Evolutionary conservation across 2,329 filamentous ascomycete species (phyloP).

Genomic region (Trichoderma atrobrunneum): DNA sequence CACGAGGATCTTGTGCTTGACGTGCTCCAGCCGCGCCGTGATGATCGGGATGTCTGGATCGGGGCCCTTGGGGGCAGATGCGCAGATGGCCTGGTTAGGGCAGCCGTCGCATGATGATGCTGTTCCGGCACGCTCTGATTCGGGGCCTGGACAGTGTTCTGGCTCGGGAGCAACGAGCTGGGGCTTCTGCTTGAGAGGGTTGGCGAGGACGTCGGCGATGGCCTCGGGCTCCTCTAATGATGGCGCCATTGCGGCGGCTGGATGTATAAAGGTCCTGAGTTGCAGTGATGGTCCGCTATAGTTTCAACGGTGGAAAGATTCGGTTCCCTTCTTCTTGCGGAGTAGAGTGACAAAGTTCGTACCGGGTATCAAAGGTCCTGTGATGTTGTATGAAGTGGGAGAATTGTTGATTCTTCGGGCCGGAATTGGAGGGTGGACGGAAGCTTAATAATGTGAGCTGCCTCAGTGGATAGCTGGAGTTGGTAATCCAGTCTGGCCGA

Average conservation of each 20-base stretch:
- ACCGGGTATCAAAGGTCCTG: not conserved
- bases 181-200: slow-evolving; percentile 74
- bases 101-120: slow-evolving; percentile 89
- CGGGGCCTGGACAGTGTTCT: slow-evolving; percentile 92
- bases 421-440: not conserved
- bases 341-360: not conserved
- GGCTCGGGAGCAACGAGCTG: slow-evolving; percentile 91
- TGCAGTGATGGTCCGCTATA: not conserved
- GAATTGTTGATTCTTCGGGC: not conserved
- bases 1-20: slow-evolving; percentile 90
- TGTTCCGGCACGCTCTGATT: slow-evolving; percentile 66
- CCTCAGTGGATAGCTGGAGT: not conserved
- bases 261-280: not conserved
- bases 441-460: slow-evolving; percentile 24
- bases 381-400: not conserved
- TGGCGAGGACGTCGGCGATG: slow-evolving; percentile 67
- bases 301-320: not conserved
- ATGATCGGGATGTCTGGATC: slow-evolving; percentile 93
- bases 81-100: slow-evolving; percentile 94
- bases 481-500: slow-evolving; percentile 3
- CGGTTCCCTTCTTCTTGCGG: not conserved
- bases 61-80: slow-evolving; percentile 78
- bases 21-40: slow-evolving; percentile 72
- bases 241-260: slow-evolving; percentile 63
- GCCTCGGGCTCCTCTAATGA: slow-evolving; percentile 70